Evolutionary conservation across 371 early-diverging fungal genomes (phyloP), one percentile per base, ranked within the genome.

Genomic region (Mortierella sp.): DNA sequence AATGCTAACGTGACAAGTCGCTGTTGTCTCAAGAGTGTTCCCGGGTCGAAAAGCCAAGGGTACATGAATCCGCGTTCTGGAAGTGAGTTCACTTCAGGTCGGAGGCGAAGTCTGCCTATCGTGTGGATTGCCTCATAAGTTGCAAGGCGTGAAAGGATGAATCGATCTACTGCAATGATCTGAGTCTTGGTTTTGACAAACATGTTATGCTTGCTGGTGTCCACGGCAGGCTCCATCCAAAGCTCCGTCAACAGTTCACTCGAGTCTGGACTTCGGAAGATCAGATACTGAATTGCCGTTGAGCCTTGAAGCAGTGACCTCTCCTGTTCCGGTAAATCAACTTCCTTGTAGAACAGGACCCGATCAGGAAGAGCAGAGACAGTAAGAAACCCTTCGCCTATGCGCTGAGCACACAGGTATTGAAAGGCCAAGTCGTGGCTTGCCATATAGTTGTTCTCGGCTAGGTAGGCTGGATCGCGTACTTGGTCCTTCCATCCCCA

Each of bases 401-500:
- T 48, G 24, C 92, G 82, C 25, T 83, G 69, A 21, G 86, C 67
- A 45, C 88, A 88, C 1, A 94, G 64, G 52, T 83, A 80, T 37
- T 87, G 84, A 64, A 88, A 92, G 1, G 89, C 90, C 9, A 91
- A 68, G 46, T 90, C 83, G 37, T 86, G 88, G 28, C 91, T 80
- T 0, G 90, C 86, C 80, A 87, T 82, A 77, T 73, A 56, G 31
- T 80, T 80, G 54, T 71, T 72, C 41, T 80, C 74, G 10, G 65
- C 31, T n/a, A 68, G 78, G 27, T 69, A 80, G 6, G 76, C 79
- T 10, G 67, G 47, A 22, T 74, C 70, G 22, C 83, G 79, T 14
- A 88, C 80, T 55, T 88, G 83, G n/a, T 86, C 71, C 57, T 91
- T 85, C 92, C 92, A 94, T 50, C 84, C 80, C 85, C 90, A 88